phyloP scores from a whole-genome alignment of 2,329 filamentous ascomycete species.

The Xylaria arbuscula region DNA sequence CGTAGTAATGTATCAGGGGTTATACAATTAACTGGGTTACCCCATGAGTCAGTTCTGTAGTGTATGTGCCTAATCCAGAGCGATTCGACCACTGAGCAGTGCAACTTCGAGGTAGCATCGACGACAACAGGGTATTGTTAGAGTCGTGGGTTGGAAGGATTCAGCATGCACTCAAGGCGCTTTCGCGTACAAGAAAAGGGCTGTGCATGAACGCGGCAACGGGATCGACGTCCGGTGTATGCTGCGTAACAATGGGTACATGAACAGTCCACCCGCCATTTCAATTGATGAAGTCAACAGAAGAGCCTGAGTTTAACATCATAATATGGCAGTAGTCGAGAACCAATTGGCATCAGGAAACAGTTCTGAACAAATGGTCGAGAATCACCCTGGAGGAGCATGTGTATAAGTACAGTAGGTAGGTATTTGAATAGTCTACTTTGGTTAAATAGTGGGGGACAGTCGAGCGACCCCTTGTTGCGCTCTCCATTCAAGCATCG shows the following conservation, averaged over 20 bases:
- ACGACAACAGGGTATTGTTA: background rate
- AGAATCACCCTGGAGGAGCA: no score
- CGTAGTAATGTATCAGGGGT: background rate
- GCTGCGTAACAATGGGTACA: background rate
- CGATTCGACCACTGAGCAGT: background rate
- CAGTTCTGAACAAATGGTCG: no score
- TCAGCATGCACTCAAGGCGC: slow-evolving; percentile 7
- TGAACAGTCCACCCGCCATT: background rate
- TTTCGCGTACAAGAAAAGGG: slow-evolving; percentile 2
- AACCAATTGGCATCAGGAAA: no score
- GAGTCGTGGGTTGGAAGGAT: background rate
- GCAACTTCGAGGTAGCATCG: background rate
- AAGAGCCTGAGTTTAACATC: no score
- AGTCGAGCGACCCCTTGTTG: background rate
- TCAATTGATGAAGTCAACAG: background rate
- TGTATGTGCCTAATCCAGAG: background rate
- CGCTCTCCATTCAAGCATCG: slow-evolving; percentile 21
- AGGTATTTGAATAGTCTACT: background rate
- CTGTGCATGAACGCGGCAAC: slow-evolving; percentile 12
- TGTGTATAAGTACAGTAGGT: background rate
- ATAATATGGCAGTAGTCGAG: no score
- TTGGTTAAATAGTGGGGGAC: background rate
- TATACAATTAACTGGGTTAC: background rate
- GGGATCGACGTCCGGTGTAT: slow-evolving; percentile 17
- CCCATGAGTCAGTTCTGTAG: background rate